A percentile compares a stretch with the other conserved stretches of the same genome.
Evolutionary conservation across 164 flowering plant genomes (phyloP).

Genomic region (Chimonanthus praecox): DNA sequence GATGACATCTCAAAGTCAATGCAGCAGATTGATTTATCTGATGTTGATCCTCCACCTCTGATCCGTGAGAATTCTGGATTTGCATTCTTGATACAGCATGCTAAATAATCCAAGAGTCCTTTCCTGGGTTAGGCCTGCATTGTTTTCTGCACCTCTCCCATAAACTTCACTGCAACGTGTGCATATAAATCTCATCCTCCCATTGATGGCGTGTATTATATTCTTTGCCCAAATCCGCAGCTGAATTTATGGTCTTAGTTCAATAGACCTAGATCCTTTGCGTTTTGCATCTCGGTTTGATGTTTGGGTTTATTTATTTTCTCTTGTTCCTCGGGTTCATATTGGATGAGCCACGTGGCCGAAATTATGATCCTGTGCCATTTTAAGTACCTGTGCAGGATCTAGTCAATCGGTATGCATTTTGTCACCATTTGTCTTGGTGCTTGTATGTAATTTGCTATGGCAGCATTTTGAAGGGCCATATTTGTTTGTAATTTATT

Average conservation of each 20-base stretch:
- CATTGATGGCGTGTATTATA: constrained; percentile 13
- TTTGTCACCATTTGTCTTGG: constrained; percentile 3
- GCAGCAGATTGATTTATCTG: constrained; percentile 65
- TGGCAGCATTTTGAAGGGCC: constrained; percentile 14
- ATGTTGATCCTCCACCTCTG: constrained; percentile 81
- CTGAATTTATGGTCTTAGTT: constrained; percentile 7
- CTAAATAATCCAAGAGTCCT: constrained; percentile 29
- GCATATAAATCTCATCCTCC: constrained; percentile 19
- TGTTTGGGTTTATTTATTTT: constrained; percentile 18
- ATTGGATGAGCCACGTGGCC: constrained; percentile 2
- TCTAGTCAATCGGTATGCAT: constrained; percentile 10
- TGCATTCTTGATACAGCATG: constrained; percentile 66
- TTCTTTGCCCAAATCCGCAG: constrained; percentile 4
- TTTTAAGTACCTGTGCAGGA: constrained; percentile 5
- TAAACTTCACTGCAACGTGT: constrained; percentile 14
- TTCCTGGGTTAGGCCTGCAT: background rate
- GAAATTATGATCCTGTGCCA: constrained; percentile 12
- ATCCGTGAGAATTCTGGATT: constrained; percentile 94
- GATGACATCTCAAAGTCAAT: constrained; percentile 91
- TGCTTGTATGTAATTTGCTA: constrained; percentile 8
- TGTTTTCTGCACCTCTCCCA: background rate
- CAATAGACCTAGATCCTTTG: constrained; percentile 12
- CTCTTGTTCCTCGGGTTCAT: constrained; percentile 1
- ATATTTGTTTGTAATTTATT: constrained; percentile 10
- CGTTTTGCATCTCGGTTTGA: constrained; percentile 6